Evolutionary conservation across 495 filamentous ascomycete species (phyloP).

Genomic region (Lophiostoma macrostomum): DNA sequence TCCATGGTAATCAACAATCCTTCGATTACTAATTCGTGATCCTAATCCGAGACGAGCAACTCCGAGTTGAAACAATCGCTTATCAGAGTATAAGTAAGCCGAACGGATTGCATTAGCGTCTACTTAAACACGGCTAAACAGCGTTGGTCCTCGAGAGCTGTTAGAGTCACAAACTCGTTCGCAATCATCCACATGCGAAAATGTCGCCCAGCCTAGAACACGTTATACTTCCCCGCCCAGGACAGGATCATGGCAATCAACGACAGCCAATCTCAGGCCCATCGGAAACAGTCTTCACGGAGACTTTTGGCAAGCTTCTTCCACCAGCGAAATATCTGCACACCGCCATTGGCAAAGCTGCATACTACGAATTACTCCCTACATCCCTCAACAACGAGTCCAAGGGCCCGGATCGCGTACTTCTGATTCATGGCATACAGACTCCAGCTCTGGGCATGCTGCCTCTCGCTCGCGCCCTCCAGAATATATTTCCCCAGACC

Average conservation of each 20-base stretch:
- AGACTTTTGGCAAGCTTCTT: conserved; percentile 41
- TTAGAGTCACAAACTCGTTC: no score
- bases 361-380: conserved; percentile 41
- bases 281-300: conserved; percentile 39
- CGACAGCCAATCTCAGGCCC: conserved; percentile 39
- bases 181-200: not conserved
- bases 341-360: conserved; percentile 37
- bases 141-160: no score
- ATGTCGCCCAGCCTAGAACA: not conserved
- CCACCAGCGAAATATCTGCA: conserved; percentile 42
- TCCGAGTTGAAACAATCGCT: no score
- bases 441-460: conserved; percentile 36
- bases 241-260: conserved; percentile 6
- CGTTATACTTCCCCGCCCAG: conserved; percentile 42
- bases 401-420: conserved; percentile 9
- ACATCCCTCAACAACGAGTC: not conserved
- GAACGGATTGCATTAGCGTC: no score
- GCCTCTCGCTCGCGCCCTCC: conserved; percentile 28
- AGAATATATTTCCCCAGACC: conserved; percentile 2
- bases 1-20: no score
- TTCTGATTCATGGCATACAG: conserved; percentile 35
- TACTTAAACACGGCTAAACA: no score
- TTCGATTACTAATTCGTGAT: no score
- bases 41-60: no score
- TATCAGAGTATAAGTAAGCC: no score